A percentile compares a stretch with the other conserved stretches of the same genome.
phyloP scores from a whole-genome alignment of 352 stramenopile genomes.

The Phytophthora macrochlamydospora region DNA sequence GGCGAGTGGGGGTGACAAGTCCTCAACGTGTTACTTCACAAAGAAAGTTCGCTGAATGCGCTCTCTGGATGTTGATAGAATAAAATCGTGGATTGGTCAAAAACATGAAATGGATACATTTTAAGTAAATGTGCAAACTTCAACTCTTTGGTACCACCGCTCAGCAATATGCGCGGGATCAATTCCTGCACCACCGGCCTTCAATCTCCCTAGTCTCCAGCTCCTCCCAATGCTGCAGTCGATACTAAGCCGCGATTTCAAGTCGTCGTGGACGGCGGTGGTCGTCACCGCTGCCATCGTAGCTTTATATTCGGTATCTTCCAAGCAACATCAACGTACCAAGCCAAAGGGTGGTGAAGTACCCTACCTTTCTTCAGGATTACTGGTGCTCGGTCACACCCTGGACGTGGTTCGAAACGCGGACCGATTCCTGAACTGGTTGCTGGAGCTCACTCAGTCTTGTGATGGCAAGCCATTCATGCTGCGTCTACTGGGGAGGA shows the following conservation, averaged over 20 bases:
- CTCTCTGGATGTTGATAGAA: no score
- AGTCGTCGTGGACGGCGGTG: neutral
- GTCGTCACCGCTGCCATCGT: neutral
- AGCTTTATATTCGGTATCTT: neutral
- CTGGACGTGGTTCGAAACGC: slow-evolving; percentile 2
- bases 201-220: neutral
- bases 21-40: no score
- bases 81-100: no score
- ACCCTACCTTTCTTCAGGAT: slow-evolving; percentile 5
- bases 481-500: slow-evolving; percentile 9
- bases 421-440: slow-evolving; percentile 7
- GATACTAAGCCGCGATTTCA: neutral
- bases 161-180: no score
- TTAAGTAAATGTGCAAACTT: no score
- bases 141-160: no score
- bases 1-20: neutral
- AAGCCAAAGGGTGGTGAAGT: neutral
- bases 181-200: no score
- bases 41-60: slow-evolving; percentile 1
- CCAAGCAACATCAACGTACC: neutral
- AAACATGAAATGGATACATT: no score
- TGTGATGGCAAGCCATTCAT: slow-evolving; percentile 3
- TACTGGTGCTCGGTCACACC: slow-evolving; percentile 4
- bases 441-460: slow-evolving; percentile 4
- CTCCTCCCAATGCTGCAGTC: slow-evolving; percentile 2